Evolutionary conservation across 2,329 filamentous ascomycete genomes (phyloP), one percentile per base, ranked within the genome.

Genomic region (Neonectria sp.): DNA sequence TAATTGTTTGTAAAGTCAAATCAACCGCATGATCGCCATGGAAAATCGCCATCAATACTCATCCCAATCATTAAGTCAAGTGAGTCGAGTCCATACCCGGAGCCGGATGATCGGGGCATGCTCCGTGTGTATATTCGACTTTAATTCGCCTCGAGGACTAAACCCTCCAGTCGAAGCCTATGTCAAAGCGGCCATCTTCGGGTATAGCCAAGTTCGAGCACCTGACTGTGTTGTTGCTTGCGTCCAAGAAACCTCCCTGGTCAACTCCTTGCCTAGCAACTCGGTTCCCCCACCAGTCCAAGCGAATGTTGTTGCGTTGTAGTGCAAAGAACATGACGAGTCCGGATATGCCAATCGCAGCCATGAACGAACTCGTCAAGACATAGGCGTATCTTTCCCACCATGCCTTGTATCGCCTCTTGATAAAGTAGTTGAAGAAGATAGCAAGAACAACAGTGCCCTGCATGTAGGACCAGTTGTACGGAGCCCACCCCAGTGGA

Each of bases 351-450:
- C 75, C 76, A 58, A 77, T 76, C 17, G 73, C 76, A 5, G 76
- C 69, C 24, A 58, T 71, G 9, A 78, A 69, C 4, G 75, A 75
- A 31, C 72, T 73, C 17, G 75, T 71, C 51, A 78, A 55, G 15
- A 76, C 72, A 55, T 78, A 78, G 25, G 75, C 74, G 49, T 78
- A 77, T 56, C 70, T 72, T 46, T 76, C 69, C 75, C 76, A 78
- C 75, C 75, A 78, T 12, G 51, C 65, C 4, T 48, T 31, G 57
- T 73, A 73, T 29, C 72, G 63, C n/a, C 57, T 49, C 58, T 77
- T 76, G 66, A 78, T 63, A 24, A 67, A 70, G 15, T 49, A 68
- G 60, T 78, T 77, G 63, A 78, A 78, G 29, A 77, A n/a, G 13
- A 77, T 27, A 1, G 70, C 68, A 15, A 77, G 56, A 9, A 71